Evolutionary conservation across 2,329 filamentous ascomycete species (phyloP), one percentile per base, ranked within the genome.

Genomic region (Nannizziopsis barbatae): DNA sequence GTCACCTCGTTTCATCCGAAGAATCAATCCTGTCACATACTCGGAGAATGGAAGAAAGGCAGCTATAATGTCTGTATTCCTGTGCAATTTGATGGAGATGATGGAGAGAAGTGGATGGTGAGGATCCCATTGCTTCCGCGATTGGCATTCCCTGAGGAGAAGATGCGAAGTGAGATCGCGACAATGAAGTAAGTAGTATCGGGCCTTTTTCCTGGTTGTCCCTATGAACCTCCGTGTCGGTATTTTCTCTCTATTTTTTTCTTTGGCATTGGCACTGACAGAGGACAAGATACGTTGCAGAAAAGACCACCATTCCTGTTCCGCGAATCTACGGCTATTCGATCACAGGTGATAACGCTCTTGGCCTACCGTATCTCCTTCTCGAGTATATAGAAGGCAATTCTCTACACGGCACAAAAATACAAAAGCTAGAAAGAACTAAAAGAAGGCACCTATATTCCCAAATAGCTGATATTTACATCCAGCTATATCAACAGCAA

Each of bases 241-340:
- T n/a, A n/a, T n/a, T n/a, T n/a, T n/a, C n/a, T n/a, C n/a, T n/a
- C 22, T 27, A 4, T 27, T 27, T 7, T 27, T 27, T 27, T 27
- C 22, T 7, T 27, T 27, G 4, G 3, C 22, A 27, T 27, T 27
- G 22, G 7, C 22, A 7, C 22, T 27, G 7, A 27, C 22, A 36
- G 15, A 9, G 15, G 33, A 15, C 2, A 31, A 47, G 45, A 31
- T 56, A 51, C 33, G 51, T 56, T 18, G 41, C 50, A n/a, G 45
- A 52, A 33, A 56, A 45, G 30, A 54, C 52, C 27, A 54, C 47
- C 10, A 54, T 56, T 42, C 52, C 53, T 27, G 52, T 54, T 33
- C 52, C 62, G 15, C 44, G 40, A 15, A 36, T 48, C 5, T 30
- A 30, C 22, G 39, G 20, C 12, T 51, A 44, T 18, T 49, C 49